These are phyloP conservation scores for Galerina sulciceps DNA, from an alignment of 768 basidiomycete genomes.

Conservation along the genomic window DNA sequence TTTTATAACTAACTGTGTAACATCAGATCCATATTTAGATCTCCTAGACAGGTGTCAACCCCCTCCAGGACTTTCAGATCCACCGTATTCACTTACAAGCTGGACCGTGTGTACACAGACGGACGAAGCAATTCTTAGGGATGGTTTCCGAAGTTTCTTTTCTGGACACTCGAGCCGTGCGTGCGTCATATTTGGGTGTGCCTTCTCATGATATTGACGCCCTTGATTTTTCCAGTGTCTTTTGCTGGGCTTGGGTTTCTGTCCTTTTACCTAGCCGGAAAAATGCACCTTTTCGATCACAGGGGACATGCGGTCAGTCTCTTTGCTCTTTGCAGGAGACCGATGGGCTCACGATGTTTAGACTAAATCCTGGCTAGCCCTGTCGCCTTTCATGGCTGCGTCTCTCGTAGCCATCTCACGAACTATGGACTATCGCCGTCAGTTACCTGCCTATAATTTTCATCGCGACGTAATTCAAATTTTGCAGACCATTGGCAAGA, in stretches of 20 bases:
- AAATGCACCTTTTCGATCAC: conserved; percentile 87
- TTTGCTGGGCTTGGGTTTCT: conserved; percentile 94
- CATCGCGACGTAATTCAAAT: conserved; percentile 5
- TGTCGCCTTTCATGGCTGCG: conserved; percentile 79
- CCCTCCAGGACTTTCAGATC: conserved; percentile 61
- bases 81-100: conserved; percentile 73
- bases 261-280: conserved; percentile 87
- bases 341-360: conserved; percentile 24
- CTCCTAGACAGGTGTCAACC: conserved; percentile 77
- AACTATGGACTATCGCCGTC: conserved; percentile 91
- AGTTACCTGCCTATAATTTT: conserved; percentile 27
- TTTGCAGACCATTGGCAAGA: conserved; percentile 89
- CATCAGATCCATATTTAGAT: conserved; percentile 40
- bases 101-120: conserved; percentile 81
- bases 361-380: conserved; percentile 83
- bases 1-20: not conserved
- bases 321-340: not conserved
- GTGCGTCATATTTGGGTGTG: conserved; percentile 26
- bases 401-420: conserved; percentile 81
- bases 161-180: conserved; percentile 89
- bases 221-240: conserved; percentile 59
- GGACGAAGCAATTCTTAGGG: conserved; percentile 57
- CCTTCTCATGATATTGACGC: not conserved
- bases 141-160: conserved; percentile 93
- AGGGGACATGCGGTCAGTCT: conserved; percentile 69